Base-by-base conservation (phyloP, 2,329 filamentous ascomycete genomes). In the Lachnellula willkommii region DNA sequence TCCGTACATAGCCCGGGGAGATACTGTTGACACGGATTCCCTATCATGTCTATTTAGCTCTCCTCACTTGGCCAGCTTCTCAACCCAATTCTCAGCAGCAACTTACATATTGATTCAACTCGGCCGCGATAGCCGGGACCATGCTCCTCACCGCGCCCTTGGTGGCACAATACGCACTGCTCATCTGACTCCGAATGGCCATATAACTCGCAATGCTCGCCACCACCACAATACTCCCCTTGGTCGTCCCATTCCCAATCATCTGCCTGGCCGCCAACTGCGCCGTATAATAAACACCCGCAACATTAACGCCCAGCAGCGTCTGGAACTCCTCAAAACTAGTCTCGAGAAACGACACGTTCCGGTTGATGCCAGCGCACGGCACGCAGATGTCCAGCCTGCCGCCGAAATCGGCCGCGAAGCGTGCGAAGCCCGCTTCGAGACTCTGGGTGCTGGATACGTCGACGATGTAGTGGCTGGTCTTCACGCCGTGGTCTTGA, bases 181-280 rank as follows among this genome's bases (percentile, higher is more conserved):
- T 76, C 36, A 72, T 65, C 63, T 81, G 77, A 14, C 73, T 75
- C 8, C 75, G 71, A 17, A 80, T 75, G 0, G 78, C 78, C 60
- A 79, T 77, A 53, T 78, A 71, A 28, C 75, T 75, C 0, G 78
- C 78, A 62, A 81, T 81, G 52, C 77, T 79, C 0, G 78, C 78
- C 0, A 81, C 75, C 3, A 81, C 66, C 11, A 82, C 71, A 52
- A 81, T 80, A 55, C 77, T 79, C 0, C 79, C 78, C 52, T 73
- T 72, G 53, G 73, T 74, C 0, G 78, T 79, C 2, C 73, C 73
- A 59, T 76, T 80, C 49, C 63, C 63, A 46, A 64, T 66, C 69
- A 74, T 73, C 57, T 70, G 68, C 17, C 62, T 65, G 0, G 71
- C 70, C 2, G 70, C 69, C 15, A 72, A 57, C 53, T 72, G 71